Conservation (phyloP, 306 rosid genomes). For the Potentilla sterilis region DNA sequence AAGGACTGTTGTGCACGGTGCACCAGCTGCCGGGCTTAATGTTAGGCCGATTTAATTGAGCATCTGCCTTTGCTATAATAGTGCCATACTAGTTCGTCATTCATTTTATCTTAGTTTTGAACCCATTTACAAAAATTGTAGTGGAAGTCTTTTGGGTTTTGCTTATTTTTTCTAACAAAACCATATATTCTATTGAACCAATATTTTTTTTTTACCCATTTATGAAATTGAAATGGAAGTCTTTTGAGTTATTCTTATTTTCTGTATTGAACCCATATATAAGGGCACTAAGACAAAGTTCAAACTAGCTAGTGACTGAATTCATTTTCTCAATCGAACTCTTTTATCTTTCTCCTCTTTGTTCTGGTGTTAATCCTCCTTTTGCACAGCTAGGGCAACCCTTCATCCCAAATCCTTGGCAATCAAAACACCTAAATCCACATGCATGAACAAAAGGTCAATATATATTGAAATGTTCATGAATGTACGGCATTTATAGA, state of each 20-base stretch:
- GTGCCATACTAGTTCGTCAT: too few species aligned
- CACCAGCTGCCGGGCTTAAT: too few species aligned
- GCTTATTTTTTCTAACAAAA: too few species aligned
- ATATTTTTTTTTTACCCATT: not conserved
- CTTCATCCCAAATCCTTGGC: slow-evolving; percentile 90
- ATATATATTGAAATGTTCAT: not conserved
- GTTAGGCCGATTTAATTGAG: too few species aligned
- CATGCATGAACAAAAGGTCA: not conserved
- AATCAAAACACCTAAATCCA: slow-evolving; percentile 59
- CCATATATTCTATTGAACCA: too few species aligned
- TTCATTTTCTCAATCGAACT: not conserved
- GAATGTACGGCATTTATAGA: not conserved
- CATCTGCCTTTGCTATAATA: too few species aligned
- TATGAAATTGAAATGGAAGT: not conserved
- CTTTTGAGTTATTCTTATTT: too few species aligned
- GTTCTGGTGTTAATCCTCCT: slow-evolving; percentile 91
- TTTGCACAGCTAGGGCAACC: slow-evolving; percentile 75
- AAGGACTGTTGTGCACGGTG: too few species aligned
- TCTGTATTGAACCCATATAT: too few species aligned
- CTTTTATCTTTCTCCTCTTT: slow-evolving; percentile 86
- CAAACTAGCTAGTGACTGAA: not conserved
- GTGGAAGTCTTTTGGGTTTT: too few species aligned
- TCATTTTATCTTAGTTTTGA: too few species aligned
- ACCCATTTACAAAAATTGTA: too few species aligned
- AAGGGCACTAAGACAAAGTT: not conserved